Percentiles rank a stretch among this genome's conserved stretches.
phyloP scores from a whole-genome alignment of 2,329 filamentous ascomycete genomes.

The Neonectria hederae region DNA sequence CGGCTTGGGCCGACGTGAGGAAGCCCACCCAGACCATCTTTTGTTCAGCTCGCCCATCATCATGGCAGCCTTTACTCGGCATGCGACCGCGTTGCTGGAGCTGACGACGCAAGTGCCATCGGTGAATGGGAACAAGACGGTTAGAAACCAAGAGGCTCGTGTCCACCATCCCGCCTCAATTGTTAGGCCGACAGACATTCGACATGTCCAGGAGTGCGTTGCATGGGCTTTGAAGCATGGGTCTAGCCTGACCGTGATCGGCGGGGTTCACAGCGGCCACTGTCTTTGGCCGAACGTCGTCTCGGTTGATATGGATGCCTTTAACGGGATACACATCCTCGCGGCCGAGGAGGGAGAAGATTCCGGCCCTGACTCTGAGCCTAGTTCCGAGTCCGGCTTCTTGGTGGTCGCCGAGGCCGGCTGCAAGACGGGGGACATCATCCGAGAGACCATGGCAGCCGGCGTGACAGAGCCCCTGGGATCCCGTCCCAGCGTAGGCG shows the following conservation, averaged over 20 bases:
- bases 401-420: conserved; percentile 64
- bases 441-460: conserved; percentile 55
- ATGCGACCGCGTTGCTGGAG: conserved; percentile 55
- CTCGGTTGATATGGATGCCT: conserved; percentile 66
- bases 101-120: conserved; percentile 54
- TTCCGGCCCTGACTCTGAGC: conserved; percentile 6
- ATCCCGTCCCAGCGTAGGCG: conserved; percentile 69
- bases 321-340: conserved; percentile 60
- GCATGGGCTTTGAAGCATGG: conserved; percentile 62
- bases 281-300: conserved; percentile 64
- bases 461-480: conserved; percentile 68
- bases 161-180: conserved; percentile 54
- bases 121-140: conserved; percentile 32
- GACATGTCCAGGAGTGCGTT: conserved; percentile 64
- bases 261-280: conserved; percentile 69
- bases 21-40: conserved; percentile 50
- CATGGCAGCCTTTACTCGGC: conserved; percentile 61
- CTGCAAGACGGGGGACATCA: conserved; percentile 64
- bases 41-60: conserved; percentile 59
- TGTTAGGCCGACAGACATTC: conserved; percentile 55
- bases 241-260: conserved; percentile 59
- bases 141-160: conserved; percentile 64
- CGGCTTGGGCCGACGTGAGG: conserved; percentile 51
- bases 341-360: conserved; percentile 28
- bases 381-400: conserved; percentile 14